Evolutionary conservation across 2,329 filamentous ascomycete species (phyloP).

Genomic region (Fusarium sp.): DNA sequence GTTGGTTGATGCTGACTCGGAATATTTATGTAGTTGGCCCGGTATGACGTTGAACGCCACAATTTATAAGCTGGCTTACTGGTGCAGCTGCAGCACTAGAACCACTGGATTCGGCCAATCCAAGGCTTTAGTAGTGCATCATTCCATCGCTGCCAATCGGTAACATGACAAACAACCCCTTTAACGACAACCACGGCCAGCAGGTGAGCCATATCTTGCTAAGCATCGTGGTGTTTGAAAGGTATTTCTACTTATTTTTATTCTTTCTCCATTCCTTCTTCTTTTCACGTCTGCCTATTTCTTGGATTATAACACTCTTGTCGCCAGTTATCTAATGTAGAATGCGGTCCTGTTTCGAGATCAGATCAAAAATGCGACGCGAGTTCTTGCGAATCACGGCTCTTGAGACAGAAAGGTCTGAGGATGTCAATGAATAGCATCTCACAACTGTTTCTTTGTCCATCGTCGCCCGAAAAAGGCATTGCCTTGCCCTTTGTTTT

Average conservation of each 20-base stretch:
- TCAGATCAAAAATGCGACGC: neutral
- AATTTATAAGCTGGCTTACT: neutral
- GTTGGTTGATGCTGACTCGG: neutral
- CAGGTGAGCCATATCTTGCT: neutral
- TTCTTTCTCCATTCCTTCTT: too few species aligned
- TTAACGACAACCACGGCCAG: neutral
- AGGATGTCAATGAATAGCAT: neutral
- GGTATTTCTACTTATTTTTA: too few species aligned
- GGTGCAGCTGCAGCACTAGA: too few species aligned
- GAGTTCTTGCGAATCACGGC: too few species aligned
- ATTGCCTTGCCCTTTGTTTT: neutral
- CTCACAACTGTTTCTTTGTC: neutral
- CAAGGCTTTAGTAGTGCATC: neutral
- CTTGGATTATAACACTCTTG: too few species aligned
- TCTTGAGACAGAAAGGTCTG: neutral
- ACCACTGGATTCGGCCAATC: neutral
- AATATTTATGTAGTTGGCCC: neutral
- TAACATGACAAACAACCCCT: neutral
- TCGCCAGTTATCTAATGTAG: neutral
- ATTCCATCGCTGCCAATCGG: neutral
- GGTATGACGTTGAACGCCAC: neutral
- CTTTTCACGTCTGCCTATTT: too few species aligned
- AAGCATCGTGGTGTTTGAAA: neutral
- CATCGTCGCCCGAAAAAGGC: neutral
- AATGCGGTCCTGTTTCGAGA: neutral